Evolutionary conservation across 192 early-diverging fungal species (phyloP).

Genomic region (Mortierella hygrophila): DNA sequence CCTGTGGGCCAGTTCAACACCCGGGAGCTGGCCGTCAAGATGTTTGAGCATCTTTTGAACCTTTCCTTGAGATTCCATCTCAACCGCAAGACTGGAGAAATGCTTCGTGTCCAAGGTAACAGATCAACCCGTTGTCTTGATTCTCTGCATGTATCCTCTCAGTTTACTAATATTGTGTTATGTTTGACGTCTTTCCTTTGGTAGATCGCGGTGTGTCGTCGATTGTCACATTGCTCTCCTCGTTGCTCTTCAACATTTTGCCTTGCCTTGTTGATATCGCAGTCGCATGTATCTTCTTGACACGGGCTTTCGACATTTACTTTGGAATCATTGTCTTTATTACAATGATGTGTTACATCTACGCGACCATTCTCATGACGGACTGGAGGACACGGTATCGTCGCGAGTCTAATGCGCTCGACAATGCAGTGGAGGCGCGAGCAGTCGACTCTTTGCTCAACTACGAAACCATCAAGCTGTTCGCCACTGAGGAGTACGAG

Average conservation of each 20-base stretch:
- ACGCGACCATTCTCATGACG: slow-evolving; percentile 82
- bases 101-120: slow-evolving; percentile 87
- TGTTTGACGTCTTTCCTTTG: slow-evolving; percentile 15
- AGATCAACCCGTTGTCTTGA: background rate
- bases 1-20: slow-evolving; percentile 81
- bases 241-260: slow-evolving; percentile 90
- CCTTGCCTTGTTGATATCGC: slow-evolving; percentile 89
- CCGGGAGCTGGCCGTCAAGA: slow-evolving; percentile 77
- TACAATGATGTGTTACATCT: slow-evolving; percentile 90
- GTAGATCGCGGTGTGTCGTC: slow-evolving; percentile 75
- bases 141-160: background rate
- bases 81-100: slow-evolving; percentile 93
- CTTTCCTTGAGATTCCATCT: slow-evolving; percentile 94
- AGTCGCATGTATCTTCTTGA: slow-evolving; percentile 80
- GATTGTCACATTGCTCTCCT: slow-evolving; percentile 81
- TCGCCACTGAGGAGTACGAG: slow-evolving; percentile 54
- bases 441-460: slow-evolving; percentile 96
- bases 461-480: slow-evolving; percentile 94
- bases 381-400: slow-evolving; percentile 88
- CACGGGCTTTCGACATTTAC: slow-evolving; percentile 75
- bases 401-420: slow-evolving; percentile 77
- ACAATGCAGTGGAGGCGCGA: slow-evolving; percentile 80
- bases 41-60: slow-evolving; percentile 90
- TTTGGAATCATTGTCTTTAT: slow-evolving; percentile 84
- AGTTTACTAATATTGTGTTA: background rate